Base-by-base conservation (phyloP, 495 filamentous ascomycete genomes). In the Trichoderma virens region DNA sequence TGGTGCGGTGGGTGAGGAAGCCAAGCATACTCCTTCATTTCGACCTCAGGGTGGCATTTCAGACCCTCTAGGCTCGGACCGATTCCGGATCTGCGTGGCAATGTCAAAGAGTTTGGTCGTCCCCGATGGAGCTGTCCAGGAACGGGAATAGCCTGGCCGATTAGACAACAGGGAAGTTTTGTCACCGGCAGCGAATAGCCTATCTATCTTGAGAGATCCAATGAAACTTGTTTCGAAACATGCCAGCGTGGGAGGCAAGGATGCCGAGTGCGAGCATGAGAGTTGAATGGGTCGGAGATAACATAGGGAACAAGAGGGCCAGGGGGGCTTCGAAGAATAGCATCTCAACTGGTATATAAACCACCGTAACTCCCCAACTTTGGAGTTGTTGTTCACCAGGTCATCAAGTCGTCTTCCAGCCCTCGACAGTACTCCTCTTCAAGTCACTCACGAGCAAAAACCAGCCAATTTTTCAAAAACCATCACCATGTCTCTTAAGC, bases 51-150 rank as follows among this genome's bases (percentile, higher is more conserved):
- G 51, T 56, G 11, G 27, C 25, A 30, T 56, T 30, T 14, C 0
- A 56, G 51, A 56, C 7, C 11, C 25, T 56, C 9, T 56, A 28
- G 51, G 51, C 51, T 56, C 51, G 51, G 51, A 56, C 51, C 51
- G 51, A 56, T 28, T 56, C 51, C 51, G 51, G 51, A 56, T 56
- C 51, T 28, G 51, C 51, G 20, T 5, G 23, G 30, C 11, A 27
- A 8, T 30, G 51, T 9, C 20, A 9, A 14, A 56, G 51, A 56
- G 7, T 8, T 27, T 14, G 25, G 16, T 18, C 13, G 51, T 28
- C 25, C 51, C 23, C 25, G 27, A 56, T 30, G 51, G 30, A 56
- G 23, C 51, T 56, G 9, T 30, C 51, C 27, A 56, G 51, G 51
- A 56, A 56, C 51, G 51, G 13, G 51, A 5, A 28, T 56, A 56